Percentiles rank a stretch among this genome's conserved stretches.
Evolutionary conservation across 805 yeast species (phyloP).

Genomic region (Helenozyma baotianmanensis): DNA sequence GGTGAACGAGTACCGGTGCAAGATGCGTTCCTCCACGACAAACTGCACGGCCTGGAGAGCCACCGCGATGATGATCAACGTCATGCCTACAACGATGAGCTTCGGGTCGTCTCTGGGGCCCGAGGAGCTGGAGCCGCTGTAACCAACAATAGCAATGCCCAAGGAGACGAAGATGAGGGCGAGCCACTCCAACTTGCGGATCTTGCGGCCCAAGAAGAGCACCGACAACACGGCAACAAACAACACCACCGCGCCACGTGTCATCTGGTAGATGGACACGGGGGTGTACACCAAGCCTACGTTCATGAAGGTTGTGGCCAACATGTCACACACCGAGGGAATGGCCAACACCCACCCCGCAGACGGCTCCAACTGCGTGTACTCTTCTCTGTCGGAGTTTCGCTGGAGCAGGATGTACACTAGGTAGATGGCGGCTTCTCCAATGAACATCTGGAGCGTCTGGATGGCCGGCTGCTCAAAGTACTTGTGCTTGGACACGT

Average conservation of each 20-base stretch:
- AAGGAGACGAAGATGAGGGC: slow-evolving; percentile 58
- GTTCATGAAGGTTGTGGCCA: slow-evolving; percentile 72
- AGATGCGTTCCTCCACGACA: slow-evolving; percentile 69
- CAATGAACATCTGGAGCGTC: slow-evolving; percentile 77
- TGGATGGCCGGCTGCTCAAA: slow-evolving; percentile 80
- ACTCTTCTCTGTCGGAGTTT: slow-evolving; percentile 10
- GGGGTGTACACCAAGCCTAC: slow-evolving; percentile 72
- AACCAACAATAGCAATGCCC: slow-evolving; percentile 71
- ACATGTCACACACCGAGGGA: slow-evolving; percentile 68
- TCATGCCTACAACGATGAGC: slow-evolving; percentile 50
- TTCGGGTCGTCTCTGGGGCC: slow-evolving; percentile 14
- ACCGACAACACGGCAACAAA: slow-evolving; percentile 73
- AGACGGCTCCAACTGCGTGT: slow-evolving; percentile 7
- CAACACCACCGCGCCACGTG: slow-evolving; percentile 71
- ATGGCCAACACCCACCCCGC: slow-evolving; percentile 33
- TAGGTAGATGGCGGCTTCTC: slow-evolving; percentile 53
- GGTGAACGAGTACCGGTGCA: slow-evolving; percentile 46
- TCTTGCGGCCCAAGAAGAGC: slow-evolving; percentile 50
- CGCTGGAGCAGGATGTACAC: slow-evolving; percentile 31
- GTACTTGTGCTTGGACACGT: slow-evolving; percentile 34
- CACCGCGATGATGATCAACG: slow-evolving; percentile 56
- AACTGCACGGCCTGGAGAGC: slow-evolving; percentile 72
- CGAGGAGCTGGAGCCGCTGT: slow-evolving; percentile 50
- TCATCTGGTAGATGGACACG: slow-evolving; percentile 80
- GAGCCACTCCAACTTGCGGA: slow-evolving; percentile 63